These are phyloP conservation scores for Thuja plicata DNA, from an alignment of 83 land plant genomes.

Conservation along the genomic window DNA sequence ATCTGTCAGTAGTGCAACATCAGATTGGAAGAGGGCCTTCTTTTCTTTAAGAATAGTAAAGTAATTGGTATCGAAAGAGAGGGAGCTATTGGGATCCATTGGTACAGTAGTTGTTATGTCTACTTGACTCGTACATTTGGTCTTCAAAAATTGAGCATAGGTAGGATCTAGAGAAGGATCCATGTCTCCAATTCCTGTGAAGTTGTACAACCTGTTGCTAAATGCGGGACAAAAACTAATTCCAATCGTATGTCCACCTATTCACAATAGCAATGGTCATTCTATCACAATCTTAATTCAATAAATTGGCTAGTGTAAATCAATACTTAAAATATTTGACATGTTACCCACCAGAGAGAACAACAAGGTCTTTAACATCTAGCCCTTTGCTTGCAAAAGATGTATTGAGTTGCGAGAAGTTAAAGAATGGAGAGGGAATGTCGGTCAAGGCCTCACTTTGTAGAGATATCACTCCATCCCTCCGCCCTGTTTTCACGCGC, in stretches of 20 bases:
- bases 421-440: not conserved
- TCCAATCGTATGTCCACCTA: constrained; percentile 74
- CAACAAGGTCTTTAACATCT: too few relatives aligned
- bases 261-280: not conserved
- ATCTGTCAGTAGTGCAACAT: constrained; percentile 33
- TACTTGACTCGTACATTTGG: not conserved
- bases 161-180: constrained; percentile 42
- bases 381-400: not conserved
- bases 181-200: constrained; percentile 32
- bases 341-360: too few relatives aligned
- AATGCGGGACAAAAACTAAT: constrained; percentile 32
- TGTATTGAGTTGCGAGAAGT: not conserved
- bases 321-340: not conserved
- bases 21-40: constrained; percentile 12
- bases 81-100: not conserved
- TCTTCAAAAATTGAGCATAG: constrained; percentile 29
- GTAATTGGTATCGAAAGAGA: constrained; percentile 32
- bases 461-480: too few relatives aligned
- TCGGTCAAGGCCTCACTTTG: not conserved
- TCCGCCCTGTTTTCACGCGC: not conserved
- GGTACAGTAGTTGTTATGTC: not conserved
- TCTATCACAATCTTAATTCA: not conserved
- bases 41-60: constrained; percentile 15
- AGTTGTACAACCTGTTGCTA: constrained; percentile 43
- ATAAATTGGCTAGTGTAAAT: not conserved